Conservation (phyloP, 2,329 filamentous ascomycete species). For the Thielaviopsis cerberus region DNA sequence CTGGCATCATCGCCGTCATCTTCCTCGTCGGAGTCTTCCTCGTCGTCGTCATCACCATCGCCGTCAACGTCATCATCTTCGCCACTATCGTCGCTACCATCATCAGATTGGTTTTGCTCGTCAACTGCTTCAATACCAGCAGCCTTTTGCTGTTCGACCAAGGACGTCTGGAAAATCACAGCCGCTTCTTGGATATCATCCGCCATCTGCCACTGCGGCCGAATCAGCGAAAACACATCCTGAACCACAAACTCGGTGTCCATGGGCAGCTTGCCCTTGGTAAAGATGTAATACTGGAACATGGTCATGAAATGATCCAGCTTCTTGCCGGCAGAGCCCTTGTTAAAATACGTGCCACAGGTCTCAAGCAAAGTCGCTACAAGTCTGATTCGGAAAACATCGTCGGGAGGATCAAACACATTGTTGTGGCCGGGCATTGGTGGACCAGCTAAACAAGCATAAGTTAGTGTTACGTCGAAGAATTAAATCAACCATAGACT, state of each 20-base stretch:
- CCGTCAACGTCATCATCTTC: slow-evolving; percentile 39
- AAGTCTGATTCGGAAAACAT: slow-evolving; percentile 87
- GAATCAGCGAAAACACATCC: slow-evolving; percentile 67
- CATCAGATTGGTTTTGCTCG: slow-evolving; percentile 62
- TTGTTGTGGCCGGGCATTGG: slow-evolving; percentile 63
- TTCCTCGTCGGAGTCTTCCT: slow-evolving; percentile 32
- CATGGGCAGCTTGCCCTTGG: slow-evolving; percentile 80
- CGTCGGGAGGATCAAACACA: slow-evolving; percentile 69
- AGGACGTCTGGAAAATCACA: slow-evolving; percentile 67
- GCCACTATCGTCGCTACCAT: slow-evolving; percentile 51
- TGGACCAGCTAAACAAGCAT: slow-evolving; percentile 40
- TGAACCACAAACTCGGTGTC: slow-evolving; percentile 94
- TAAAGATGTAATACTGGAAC: slow-evolving; percentile 88
- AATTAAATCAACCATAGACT: slow-evolving; percentile 15
- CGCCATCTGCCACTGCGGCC: slow-evolving; percentile 84
- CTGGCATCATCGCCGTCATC: slow-evolving; percentile 41
- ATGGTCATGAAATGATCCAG: slow-evolving; percentile 94
- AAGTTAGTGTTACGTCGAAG: not conserved
- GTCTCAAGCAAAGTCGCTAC: slow-evolving; percentile 82
- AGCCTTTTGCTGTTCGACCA: slow-evolving; percentile 73
- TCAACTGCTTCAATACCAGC: slow-evolving; percentile 57
- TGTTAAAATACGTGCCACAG: slow-evolving; percentile 88
- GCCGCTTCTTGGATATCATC: slow-evolving; percentile 66
- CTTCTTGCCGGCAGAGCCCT: slow-evolving; percentile 86
- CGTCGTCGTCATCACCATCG: slow-evolving; percentile 39